Percentiles rank a stretch among this genome's conserved stretches.
phyloP scores from a whole-genome alignment of 805 yeast species.

The Starmerella powellii region DNA sequence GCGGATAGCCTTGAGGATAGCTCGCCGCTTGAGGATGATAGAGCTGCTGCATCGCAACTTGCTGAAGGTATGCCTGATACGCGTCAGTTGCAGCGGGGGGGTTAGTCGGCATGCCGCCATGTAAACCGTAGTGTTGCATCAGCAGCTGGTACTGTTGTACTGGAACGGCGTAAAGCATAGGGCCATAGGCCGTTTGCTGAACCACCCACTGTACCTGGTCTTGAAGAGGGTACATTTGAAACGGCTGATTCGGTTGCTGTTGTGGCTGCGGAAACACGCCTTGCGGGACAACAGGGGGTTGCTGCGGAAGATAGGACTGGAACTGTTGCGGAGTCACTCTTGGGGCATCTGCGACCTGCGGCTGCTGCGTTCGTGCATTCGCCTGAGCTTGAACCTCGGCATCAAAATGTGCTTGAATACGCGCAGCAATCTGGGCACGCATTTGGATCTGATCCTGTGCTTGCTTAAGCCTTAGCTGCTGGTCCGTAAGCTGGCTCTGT shows the following conservation, averaged over 20 bases:
- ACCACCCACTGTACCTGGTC: constrained; percentile 11
- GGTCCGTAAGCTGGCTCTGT: background rate
- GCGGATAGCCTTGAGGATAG: background rate
- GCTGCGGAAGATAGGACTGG: background rate
- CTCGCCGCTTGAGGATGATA: constrained; percentile 4
- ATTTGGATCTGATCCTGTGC: constrained; percentile 5
- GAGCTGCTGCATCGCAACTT: constrained; percentile 10
- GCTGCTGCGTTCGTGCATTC: background rate
- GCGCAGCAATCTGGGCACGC: constrained; percentile 1
- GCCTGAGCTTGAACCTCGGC: constrained; percentile 2
- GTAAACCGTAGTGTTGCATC: constrained; percentile 7
- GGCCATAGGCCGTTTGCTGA: constrained; percentile 18
- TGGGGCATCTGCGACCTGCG: constrained; percentile 7
- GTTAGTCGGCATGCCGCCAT: background rate
- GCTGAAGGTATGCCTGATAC: constrained; percentile 13
- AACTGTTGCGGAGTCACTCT: too few relatives aligned
- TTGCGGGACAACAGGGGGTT: constrained; percentile 1
- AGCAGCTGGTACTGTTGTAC: constrained; percentile 18
- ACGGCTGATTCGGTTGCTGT: background rate
- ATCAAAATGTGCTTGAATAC: constrained; percentile 6
- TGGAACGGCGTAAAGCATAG: constrained; percentile 22
- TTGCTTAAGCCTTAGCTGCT: constrained; percentile 5
- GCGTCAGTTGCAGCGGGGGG: constrained; percentile 1
- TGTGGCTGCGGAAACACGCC: background rate
- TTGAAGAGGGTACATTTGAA: background rate